A percentile compares a stretch with the other conserved stretches of the same genome.
phyloP scores from a whole-genome alignment of 768 basidiomycete species.

The Trametopsis cervina region DNA sequence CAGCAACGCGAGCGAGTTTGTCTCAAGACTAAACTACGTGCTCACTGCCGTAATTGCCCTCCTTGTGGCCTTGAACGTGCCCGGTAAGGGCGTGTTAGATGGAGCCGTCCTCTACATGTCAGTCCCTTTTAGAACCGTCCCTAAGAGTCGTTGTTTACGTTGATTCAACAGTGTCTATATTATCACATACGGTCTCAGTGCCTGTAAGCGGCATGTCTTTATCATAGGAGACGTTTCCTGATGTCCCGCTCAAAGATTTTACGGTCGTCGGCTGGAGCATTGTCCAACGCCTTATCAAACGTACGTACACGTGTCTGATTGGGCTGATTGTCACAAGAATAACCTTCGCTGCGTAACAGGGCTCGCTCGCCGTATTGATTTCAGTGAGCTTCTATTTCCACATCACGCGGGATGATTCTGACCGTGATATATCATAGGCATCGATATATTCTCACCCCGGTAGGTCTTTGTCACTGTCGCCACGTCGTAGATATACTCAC shows the following conservation, averaged over 20 bases:
- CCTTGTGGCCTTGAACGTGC: slow-evolving; percentile 51
- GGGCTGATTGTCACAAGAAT: neutral
- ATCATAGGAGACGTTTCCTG: neutral
- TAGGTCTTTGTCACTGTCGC: slow-evolving; percentile 18
- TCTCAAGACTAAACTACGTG: slow-evolving; percentile 64
- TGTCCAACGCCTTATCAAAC: slow-evolving; percentile 52
- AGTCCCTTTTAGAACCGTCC: slow-evolving; percentile 23
- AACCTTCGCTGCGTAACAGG: no score
- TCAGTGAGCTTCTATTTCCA: slow-evolving; percentile 46
- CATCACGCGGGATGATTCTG: neutral
- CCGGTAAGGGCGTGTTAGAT: slow-evolving; percentile 45
- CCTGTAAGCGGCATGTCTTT: slow-evolving; percentile 38
- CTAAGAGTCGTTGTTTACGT: slow-evolving; percentile 3
- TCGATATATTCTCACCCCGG: slow-evolving; percentile 79
- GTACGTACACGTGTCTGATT: slow-evolving; percentile 29
- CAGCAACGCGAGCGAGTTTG: slow-evolving; percentile 72
- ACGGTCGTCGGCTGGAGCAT: slow-evolving; percentile 45
- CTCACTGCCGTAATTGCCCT: slow-evolving; percentile 58
- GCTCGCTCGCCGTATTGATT: slow-evolving; percentile 59
- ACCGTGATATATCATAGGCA: slow-evolving; percentile 34
- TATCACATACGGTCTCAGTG: slow-evolving; percentile 59
- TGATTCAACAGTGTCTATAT: slow-evolving; percentile 33
- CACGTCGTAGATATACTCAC: neutral
- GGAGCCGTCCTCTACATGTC: slow-evolving; percentile 62
- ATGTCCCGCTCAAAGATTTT: slow-evolving; percentile 44